Percentiles rank a stretch among this genome's conserved stretches.
Evolutionary conservation across 164 flowering plant genomes (phyloP).

Genomic region (Annona cherimola): DNA sequence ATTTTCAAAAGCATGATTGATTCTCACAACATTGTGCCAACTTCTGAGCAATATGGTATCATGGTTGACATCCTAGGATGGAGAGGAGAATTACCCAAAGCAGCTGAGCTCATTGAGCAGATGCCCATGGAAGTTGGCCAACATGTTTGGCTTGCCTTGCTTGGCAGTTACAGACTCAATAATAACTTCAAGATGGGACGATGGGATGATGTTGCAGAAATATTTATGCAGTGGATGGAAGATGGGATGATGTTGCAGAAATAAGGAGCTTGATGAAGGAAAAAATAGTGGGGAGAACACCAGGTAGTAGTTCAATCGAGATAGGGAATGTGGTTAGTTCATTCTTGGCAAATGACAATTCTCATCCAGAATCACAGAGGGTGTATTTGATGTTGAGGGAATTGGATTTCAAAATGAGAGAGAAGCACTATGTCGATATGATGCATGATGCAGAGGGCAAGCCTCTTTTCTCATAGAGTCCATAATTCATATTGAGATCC

Average conservation of each 20-base stretch:
- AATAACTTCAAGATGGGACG: constrained; percentile 37
- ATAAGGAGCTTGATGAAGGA: constrained; percentile 29
- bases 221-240: constrained; percentile 38
- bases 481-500: too few relatives aligned
- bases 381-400: constrained; percentile 15
- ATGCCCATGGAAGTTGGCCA: constrained; percentile 34
- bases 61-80: constrained; percentile 64
- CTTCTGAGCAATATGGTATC: constrained; percentile 40
- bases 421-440: constrained; percentile 11
- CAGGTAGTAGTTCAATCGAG: constrained; percentile 39
- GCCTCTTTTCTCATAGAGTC: neutral
- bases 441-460: constrained; percentile 8
- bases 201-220: constrained; percentile 37
- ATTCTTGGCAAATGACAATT: constrained; percentile 29
- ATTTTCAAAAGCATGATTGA: constrained; percentile 39
- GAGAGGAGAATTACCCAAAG: constrained; percentile 37
- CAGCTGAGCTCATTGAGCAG: constrained; percentile 31
- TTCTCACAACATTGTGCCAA: constrained; percentile 25
- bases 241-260: constrained; percentile 37
- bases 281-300: constrained; percentile 31
- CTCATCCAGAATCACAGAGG: constrained; percentile 17
- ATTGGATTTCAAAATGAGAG: constrained; percentile 15
- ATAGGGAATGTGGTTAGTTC: constrained; percentile 21
- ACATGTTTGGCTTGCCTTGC: constrained; percentile 55
- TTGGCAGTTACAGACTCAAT: constrained; percentile 52